These are phyloP conservation scores for Wickerhamiella azyma DNA, from an alignment of 805 yeast species.

Conservation along the genomic window DNA sequence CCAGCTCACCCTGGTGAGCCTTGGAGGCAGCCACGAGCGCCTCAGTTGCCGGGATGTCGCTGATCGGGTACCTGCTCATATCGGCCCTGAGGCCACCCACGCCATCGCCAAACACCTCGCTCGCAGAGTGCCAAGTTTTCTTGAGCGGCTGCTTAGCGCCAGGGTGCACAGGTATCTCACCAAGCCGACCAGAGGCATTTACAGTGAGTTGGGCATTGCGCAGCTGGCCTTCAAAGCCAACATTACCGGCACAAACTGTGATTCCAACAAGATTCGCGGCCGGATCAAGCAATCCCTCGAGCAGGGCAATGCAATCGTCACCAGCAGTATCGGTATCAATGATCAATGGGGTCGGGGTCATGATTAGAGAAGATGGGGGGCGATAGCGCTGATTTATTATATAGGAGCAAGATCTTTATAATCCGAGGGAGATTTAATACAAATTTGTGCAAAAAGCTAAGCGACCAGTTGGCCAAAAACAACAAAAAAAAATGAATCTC, in stretches of 20 bases:
- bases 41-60: conserved; percentile 1
- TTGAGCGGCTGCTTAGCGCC: conserved; percentile 4
- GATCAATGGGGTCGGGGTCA: neutral
- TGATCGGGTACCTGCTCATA: neutral
- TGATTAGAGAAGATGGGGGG: neutral
- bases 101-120: conserved; percentile 8
- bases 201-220: conserved; percentile 5
- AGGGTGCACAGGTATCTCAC: conserved; percentile 3
- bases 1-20: conserved; percentile 4
- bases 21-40: conserved; percentile 3
- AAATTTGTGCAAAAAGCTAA: too few relatives aligned
- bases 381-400: too few relatives aligned
- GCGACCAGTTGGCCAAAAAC: neutral
- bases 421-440: too few relatives aligned
- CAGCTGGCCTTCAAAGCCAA: conserved; percentile 5
- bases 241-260: conserved; percentile 7
- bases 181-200: conserved; percentile 5
- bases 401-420: too few relatives aligned
- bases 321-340: conserved; percentile 9
- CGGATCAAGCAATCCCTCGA: conserved; percentile 7
- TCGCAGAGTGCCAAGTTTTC: conserved; percentile 5
- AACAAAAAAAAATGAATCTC: conserved; percentile 5
- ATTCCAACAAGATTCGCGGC: conserved; percentile 5
- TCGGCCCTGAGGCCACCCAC: conserved; percentile 6
- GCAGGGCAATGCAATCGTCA: conserved; percentile 6